Evolutionary conservation across 164 flowering plant species (phyloP), one percentile per base, ranked within the genome.

Genomic region (Brasenia schreberi): DNA sequence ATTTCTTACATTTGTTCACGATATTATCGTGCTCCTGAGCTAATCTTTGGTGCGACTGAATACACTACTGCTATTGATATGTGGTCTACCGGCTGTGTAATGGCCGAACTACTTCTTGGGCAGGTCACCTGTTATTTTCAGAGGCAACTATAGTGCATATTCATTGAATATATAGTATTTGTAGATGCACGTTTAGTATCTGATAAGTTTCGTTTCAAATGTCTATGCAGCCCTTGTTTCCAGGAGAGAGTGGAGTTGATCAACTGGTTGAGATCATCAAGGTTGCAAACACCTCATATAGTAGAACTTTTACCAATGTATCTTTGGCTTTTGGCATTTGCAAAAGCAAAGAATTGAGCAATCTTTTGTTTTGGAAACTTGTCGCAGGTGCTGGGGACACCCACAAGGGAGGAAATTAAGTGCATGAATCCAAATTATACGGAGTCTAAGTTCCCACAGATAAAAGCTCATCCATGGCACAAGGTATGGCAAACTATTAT

Each of bases 401-500:
- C 98, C 52, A 93, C 98, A 19, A 83, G 98, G 78, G 98, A 93
- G 80, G 98, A 93, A 88, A 93, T 93, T 49, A 93, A 89, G 78
- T 93, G 98, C 80, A 93, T 93, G 98, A 93, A 93, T 77, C 98
- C 98, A 67, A 89, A 90, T 76, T 93, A 93, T 73, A 93, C 96
- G 0, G 97, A 93, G 71, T 93, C 88, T 71, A 93, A 90, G 75
- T 93, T 93, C 73, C 98, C 98, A 33, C 97, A 91, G 76, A 91
- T 91, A 74, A 91, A 91, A 77, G 94, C 96, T 63, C 96, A 92
- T 77, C 98, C 98, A 23, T 93, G 98, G 98, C 98, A 93, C 79
- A 93, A 93, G 90, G 98, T 88, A 70, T 66, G 42, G 14, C 9
- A 49, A 49, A 49, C 16, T 49, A 49, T 49, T 9, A 6, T 1